Percentiles rank a stretch among this genome's conserved stretches.
phyloP scores from a whole-genome alignment of 371 early-diverging fungal genomes.

The Mortierella sp. region DNA sequence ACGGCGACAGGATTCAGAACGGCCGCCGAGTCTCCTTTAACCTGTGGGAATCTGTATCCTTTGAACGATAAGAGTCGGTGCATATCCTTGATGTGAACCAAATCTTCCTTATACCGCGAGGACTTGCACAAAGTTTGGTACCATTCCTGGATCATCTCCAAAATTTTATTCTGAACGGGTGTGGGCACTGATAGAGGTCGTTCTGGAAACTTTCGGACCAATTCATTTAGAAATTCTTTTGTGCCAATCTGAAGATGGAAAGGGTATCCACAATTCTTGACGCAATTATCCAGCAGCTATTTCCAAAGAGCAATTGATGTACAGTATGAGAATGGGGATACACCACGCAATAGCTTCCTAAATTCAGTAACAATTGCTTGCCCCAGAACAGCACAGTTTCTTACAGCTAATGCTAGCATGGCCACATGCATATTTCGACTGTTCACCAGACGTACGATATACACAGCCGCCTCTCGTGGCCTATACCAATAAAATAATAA shows the following conservation, averaged over 20 bases:
- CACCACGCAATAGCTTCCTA: not conserved
- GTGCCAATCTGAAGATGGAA: conserved; percentile 94
- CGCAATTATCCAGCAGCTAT: conserved; percentile 91
- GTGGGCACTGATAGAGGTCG: conserved; percentile 71
- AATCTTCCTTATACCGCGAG: conserved; percentile 90
- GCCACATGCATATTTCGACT: conserved; percentile 74
- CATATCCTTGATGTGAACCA: conserved; percentile 93
- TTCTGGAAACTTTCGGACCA: conserved; percentile 93
- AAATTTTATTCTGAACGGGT: conserved; percentile 82
- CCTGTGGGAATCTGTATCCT: conserved; percentile 91
- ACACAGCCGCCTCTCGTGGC: conserved; percentile 88
- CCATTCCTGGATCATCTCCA: conserved; percentile 96
- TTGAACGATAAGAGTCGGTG: conserved; percentile 86
- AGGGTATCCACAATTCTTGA: conserved; percentile 97
- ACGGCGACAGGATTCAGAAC: conserved; percentile 73
- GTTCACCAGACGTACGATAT: conserved; percentile 85
- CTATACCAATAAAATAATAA: conserved; percentile 55
- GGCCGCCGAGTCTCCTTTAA: conserved; percentile 73
- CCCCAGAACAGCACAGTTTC: not conserved
- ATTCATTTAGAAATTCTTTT: conserved; percentile 95
- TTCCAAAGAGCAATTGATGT: not conserved
- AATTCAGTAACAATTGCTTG: not conserved
- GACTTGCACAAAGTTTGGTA: conserved; percentile 83
- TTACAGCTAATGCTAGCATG: conserved; percentile 80
- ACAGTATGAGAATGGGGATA: not conserved